phyloP scores from a whole-genome alignment of 1,139 yeast genomes.

The Taphrina betulina region DNA sequence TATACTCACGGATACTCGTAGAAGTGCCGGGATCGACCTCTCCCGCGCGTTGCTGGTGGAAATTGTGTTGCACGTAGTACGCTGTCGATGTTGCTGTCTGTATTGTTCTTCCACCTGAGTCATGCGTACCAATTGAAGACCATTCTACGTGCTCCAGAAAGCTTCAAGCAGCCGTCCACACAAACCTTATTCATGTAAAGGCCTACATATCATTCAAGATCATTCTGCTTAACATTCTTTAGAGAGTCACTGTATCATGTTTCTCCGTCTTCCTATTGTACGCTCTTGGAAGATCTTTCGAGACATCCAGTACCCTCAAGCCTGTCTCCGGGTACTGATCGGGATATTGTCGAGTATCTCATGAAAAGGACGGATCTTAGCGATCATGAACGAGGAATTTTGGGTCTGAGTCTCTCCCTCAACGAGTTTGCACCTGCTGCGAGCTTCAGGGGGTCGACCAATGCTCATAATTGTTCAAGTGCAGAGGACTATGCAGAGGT shows the following conservation, averaged over 20 bases:
- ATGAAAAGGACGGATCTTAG: not conserved
- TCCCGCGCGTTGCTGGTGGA: no score
- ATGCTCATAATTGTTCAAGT: slow-evolving; percentile 49
- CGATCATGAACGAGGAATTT: slow-evolving; percentile 11
- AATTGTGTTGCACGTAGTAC: no score
- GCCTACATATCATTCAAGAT: not conserved
- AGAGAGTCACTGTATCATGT: slow-evolving; percentile 57
- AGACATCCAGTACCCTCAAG: slow-evolving; percentile 36
- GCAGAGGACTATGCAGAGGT: slow-evolving; percentile 42
- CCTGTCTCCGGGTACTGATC: not conserved
- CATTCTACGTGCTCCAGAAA: slow-evolving; percentile 8
- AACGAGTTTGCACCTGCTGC: slow-evolving; percentile 41
- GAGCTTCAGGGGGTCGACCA: slow-evolving; percentile 42
- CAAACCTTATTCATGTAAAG: slow-evolving; percentile 5
- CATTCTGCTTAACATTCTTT: slow-evolving; percentile 10
- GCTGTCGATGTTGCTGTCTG: not conserved
- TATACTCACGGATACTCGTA: no score
- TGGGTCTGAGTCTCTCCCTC: slow-evolving; percentile 38
- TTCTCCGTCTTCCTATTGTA: slow-evolving; percentile 53
- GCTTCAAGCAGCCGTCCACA: slow-evolving; percentile 11
- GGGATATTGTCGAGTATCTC: not conserved
- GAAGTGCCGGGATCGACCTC: no score
- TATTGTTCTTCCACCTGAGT: not conserved
- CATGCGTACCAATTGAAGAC: slow-evolving; percentile 21
- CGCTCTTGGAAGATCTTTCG: slow-evolving; percentile 49